A percentile compares a stretch with the other conserved stretches of the same genome.
phyloP scores from a whole-genome alignment of 768 basidiomycete species.

The Suillus subalutaceus region DNA sequence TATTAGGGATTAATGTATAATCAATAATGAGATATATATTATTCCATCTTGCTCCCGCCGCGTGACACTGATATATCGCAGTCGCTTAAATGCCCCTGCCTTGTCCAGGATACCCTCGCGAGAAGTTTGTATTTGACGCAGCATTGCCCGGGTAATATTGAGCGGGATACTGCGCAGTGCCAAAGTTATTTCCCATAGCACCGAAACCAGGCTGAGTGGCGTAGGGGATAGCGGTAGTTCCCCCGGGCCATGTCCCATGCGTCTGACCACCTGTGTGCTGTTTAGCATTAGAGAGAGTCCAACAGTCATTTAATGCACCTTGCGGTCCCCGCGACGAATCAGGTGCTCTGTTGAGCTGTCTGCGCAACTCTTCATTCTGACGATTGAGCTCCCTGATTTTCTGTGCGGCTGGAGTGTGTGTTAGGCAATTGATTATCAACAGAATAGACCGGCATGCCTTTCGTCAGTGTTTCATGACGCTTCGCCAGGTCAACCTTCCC shows the following conservation, averaged over 20 bases:
- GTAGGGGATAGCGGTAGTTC: background rate
- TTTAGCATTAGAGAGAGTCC: background rate
- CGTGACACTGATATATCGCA: background rate
- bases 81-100: background rate
- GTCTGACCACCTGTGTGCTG: background rate
- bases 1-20: background rate
- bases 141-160: background rate
- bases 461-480: conserved; percentile 23
- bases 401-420: background rate
- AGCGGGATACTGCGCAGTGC: background rate
- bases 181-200: too few species aligned
- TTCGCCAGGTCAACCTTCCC: conserved; percentile 13
- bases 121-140: background rate
- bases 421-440: background rate
- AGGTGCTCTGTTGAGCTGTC: background rate
- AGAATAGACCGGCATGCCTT: conserved; percentile 16
- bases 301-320: background rate
- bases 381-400: background rate
- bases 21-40: background rate
- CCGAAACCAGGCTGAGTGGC: background rate
- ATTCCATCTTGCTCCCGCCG: background rate
- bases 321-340: background rate
- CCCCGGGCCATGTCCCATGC: background rate
- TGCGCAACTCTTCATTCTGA: background rate
- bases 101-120: background rate